Conservation (phyloP, 306 rosid genomes). For the Cucumis melo region DNA sequence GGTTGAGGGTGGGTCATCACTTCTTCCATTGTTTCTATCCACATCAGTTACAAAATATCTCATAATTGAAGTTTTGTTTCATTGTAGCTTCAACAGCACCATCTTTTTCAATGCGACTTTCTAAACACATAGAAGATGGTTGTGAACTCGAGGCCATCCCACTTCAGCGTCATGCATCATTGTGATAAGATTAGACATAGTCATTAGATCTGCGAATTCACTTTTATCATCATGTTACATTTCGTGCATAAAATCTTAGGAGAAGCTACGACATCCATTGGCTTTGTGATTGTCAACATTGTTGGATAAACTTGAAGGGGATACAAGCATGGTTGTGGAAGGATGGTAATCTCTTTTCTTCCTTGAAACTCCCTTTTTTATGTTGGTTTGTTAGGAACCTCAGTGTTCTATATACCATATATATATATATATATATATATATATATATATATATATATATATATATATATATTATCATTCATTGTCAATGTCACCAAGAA, state of each 20-base stretch:
- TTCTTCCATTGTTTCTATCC: neutral
- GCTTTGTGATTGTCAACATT: neutral
- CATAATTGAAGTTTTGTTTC: neutral
- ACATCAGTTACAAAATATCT: neutral
- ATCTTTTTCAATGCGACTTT: neutral
- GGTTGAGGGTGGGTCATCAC: slow-evolving; percentile 6
- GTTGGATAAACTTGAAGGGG: neutral
- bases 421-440: neutral
- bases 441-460: too few species aligned
- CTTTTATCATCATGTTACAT: neutral
- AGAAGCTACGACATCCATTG: neutral
- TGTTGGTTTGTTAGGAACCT: neutral
- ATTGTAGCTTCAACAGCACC: neutral
- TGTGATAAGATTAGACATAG: neutral
- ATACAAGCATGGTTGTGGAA: neutral
- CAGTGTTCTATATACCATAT: neutral
- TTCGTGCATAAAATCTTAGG: neutral
- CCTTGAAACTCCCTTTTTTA: neutral
- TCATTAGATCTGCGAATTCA: neutral
- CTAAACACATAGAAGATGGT: slow-evolving; percentile 2
- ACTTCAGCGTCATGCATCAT: neutral
- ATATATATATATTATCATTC: neutral
- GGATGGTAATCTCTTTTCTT: neutral
- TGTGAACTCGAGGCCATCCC: slow-evolving; percentile 6
- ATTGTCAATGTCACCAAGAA: neutral